A percentile compares a stretch with the other conserved stretches of the same genome.
phyloP scores from a whole-genome alignment of 306 rosid species.

The Vachellia pachyceras region DNA sequence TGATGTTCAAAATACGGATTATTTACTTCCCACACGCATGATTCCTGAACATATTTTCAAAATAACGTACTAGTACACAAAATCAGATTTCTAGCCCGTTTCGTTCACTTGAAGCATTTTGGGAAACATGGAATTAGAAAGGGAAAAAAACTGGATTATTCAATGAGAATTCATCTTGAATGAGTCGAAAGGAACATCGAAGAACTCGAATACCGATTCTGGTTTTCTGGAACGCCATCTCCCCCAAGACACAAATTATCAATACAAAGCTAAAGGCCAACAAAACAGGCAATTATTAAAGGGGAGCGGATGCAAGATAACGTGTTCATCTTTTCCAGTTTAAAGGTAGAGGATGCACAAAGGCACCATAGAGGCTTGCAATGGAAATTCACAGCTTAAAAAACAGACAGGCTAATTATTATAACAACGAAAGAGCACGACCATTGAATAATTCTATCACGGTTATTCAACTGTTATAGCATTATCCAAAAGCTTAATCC shows the following conservation, averaged over 20 bases:
- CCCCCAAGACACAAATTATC: background rate
- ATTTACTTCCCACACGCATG: no score
- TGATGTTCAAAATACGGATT: background rate
- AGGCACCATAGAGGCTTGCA: background rate
- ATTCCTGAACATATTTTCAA: background rate
- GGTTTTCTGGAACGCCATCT: background rate
- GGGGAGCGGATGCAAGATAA: background rate
- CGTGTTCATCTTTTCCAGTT: background rate
- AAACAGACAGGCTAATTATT: conserved; percentile 8
- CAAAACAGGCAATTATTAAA: background rate
- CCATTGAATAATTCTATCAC: background rate
- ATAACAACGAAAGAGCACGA: background rate
- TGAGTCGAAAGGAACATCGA: background rate
- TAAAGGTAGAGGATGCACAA: background rate
- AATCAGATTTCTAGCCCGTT: background rate
- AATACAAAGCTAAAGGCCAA: conserved; percentile 10
- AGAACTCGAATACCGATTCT: background rate
- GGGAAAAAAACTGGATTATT: background rate
- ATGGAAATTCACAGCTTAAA: background rate
- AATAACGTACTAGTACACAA: background rate
- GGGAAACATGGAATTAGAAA: no score
- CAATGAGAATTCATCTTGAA: background rate
- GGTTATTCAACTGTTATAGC: conserved; percentile 23
- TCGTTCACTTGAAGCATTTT: no score
- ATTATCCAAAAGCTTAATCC: conserved; percentile 23